Conservation (phyloP, 768 basidiomycete genomes). For the Imleria badia region DNA sequence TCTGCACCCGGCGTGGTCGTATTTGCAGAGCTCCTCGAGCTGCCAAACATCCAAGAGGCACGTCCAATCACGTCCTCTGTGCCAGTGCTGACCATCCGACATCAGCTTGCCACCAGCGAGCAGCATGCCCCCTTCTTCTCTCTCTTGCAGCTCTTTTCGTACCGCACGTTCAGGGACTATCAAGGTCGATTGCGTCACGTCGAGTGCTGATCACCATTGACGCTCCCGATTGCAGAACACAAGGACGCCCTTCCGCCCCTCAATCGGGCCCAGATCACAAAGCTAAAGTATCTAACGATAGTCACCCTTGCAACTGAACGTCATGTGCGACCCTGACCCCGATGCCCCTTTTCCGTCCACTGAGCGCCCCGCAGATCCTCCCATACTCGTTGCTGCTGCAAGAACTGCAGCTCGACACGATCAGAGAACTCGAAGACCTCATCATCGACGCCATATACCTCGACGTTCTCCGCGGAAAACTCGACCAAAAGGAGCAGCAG, state of each 20-base stretch:
- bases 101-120: slow-evolving; percentile 65
- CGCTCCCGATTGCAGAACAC: slow-evolving; percentile 47
- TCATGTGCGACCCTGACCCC: slow-evolving; percentile 52
- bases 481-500: slow-evolving; percentile 89
- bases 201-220: neutral
- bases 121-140: slow-evolving; percentile 60
- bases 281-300: slow-evolving; percentile 92
- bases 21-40: slow-evolving; percentile 84
- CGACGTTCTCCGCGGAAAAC: slow-evolving; percentile 83
- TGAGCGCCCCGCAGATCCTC: slow-evolving; percentile 55
- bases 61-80: slow-evolving; percentile 14
- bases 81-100: neutral
- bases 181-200: slow-evolving; percentile 48
- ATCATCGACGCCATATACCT: slow-evolving; percentile 97
- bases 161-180: slow-evolving; percentile 85
- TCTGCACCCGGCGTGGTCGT: slow-evolving; percentile 90
- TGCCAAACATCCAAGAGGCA: slow-evolving; percentile 84
- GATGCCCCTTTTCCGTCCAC: neutral
- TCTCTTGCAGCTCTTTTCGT: slow-evolving; percentile 85
- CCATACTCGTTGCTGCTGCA: slow-evolving; percentile 74
- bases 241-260: slow-evolving; percentile 66
- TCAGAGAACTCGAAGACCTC: slow-evolving; percentile 92
- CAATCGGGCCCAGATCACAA: slow-evolving; percentile 71
- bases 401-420: slow-evolving; percentile 69
- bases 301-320: slow-evolving; percentile 77